Conservation (phyloP, 345 rosid genomes). For the Barbarea vulgaris region DNA sequence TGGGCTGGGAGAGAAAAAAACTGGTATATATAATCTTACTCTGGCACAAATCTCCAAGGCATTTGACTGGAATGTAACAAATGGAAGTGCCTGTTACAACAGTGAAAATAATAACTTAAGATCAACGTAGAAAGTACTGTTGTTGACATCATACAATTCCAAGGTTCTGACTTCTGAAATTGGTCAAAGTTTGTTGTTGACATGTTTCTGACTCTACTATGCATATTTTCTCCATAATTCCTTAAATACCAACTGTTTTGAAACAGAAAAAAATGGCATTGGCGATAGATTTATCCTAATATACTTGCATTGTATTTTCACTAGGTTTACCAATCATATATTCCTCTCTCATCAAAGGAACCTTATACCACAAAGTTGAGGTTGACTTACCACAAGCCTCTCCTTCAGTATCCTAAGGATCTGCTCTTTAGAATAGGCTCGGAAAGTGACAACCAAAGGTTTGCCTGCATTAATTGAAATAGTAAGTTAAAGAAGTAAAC, state of each 20-base stretch:
- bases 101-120: not conserved
- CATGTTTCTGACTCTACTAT: not conserved
- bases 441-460: slow-evolving; percentile 76
- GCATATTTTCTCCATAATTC: not conserved
- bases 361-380: not conserved
- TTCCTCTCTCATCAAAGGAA: slow-evolving; percentile 1
- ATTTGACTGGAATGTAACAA: slow-evolving; percentile 64
- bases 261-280: not conserved
- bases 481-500: not conserved
- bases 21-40: slow-evolving; percentile 51
- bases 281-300: not conserved
- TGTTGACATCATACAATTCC: slow-evolving; percentile 1
- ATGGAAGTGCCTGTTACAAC: slow-evolving; percentile 61
- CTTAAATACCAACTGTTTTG: not conserved
- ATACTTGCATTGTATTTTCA: not conserved
- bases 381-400: slow-evolving; percentile 69
- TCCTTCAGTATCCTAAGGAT: slow-evolving; percentile 72
- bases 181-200: not conserved
- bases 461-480: slow-evolving; percentile 54
- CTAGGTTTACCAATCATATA: slow-evolving; percentile 20
- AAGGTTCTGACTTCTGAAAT: slow-evolving; percentile 4
- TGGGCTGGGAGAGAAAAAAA: not conserved
- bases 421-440: slow-evolving; percentile 82
- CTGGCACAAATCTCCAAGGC: slow-evolving; percentile 96
- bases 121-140: not conserved